Conservation (phyloP, 1,284 basidiomycete genomes). For the Leccinum angustisporum region DNA sequence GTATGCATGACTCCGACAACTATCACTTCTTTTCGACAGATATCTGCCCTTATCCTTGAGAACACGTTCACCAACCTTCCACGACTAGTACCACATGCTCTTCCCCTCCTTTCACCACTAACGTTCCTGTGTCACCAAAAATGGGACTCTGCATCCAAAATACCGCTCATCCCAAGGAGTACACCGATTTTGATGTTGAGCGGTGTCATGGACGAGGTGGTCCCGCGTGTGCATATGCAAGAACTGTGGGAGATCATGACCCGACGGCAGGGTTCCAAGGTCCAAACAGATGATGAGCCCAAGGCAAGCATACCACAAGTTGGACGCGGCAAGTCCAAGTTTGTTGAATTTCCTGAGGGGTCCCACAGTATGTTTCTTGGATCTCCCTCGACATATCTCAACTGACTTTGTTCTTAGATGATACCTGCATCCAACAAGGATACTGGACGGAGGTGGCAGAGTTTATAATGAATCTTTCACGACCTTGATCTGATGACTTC, state of each 20-base stretch:
- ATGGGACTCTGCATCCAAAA: conserved; percentile 81
- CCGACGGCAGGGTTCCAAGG: conserved; percentile 41
- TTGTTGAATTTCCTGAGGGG: conserved; percentile 63
- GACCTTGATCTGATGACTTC: conserved; percentile 7
- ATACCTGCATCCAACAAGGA: conserved; percentile 65
- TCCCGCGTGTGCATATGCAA: conserved; percentile 85
- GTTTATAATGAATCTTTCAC: conserved; percentile 47
- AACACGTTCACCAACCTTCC: conserved; percentile 90
- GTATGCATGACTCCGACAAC: background rate
- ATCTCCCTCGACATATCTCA: background rate
- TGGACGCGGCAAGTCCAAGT: conserved; percentile 50
- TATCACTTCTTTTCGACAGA: conserved; percentile 38
- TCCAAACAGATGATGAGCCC: conserved; percentile 30
- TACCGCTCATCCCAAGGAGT: conserved; percentile 64
- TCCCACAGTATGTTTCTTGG: conserved; percentile 60
- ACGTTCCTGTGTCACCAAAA: conserved; percentile 86
- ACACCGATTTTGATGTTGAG: conserved; percentile 89
- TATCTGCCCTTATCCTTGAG: conserved; percentile 83
- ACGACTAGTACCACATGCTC: conserved; percentile 74
- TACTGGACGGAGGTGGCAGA: conserved; percentile 65
- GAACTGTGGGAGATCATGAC: conserved; percentile 66
- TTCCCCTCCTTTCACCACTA: conserved; percentile 78
- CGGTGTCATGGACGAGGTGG: conserved; percentile 80
- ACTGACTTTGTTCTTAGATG: conserved; percentile 43
- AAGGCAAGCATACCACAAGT: conserved; percentile 35